Base-by-base conservation (phyloP, 331 rosid genomes). In the Pyrus hybrid region DNA sequence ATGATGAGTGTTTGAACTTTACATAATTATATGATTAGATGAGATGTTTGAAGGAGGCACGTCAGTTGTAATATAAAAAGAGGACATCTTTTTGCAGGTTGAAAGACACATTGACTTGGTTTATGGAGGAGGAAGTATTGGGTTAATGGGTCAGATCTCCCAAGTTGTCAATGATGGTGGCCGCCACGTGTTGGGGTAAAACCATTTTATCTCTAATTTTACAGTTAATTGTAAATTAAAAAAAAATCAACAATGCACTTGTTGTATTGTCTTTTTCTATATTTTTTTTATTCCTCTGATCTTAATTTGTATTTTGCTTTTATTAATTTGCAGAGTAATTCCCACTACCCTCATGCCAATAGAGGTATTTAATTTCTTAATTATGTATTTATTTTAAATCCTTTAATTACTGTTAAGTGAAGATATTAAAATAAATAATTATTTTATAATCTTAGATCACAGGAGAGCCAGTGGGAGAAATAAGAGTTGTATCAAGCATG, bases 61-160 rank as follows among this genome's bases (percentile, higher is more conserved):
- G 73, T 77, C 67, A 21, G 76, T 28, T 32, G 58, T 65, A 66
- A 74, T 35, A 53, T 63, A 22, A 74, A 72, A 73, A n/a, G 32
- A 13, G 9, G 21, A 17, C 1, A 6, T 2, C 0, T 0, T 71
- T 35, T 53, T 79, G 77, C 85, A 91, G 98, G 98, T 93, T 67
- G 94, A 90, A 84, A 90, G 91, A 69, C 85, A 81, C 75, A 87
- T 93, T 66, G 98, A 93, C 93, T 84, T 93, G 89, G 98, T 93
- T 20, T 93, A 93, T 76, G 98, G 98, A 79, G 98, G 98, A 74
- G 98, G 98, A 37, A 93, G 98, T 85, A 90, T 93, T 41, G 97
- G 98, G 0, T 82, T 93, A 81, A 91, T 93, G 98, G 97, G 98
- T 67, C 82, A 82, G 41, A 85, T 93, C 61, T 93, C 98, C 4